Evolutionary conservation across 139 green algal species (phyloP), one percentile per base, ranked within the genome.

Genomic region (Parachlorella kessleri): DNA sequence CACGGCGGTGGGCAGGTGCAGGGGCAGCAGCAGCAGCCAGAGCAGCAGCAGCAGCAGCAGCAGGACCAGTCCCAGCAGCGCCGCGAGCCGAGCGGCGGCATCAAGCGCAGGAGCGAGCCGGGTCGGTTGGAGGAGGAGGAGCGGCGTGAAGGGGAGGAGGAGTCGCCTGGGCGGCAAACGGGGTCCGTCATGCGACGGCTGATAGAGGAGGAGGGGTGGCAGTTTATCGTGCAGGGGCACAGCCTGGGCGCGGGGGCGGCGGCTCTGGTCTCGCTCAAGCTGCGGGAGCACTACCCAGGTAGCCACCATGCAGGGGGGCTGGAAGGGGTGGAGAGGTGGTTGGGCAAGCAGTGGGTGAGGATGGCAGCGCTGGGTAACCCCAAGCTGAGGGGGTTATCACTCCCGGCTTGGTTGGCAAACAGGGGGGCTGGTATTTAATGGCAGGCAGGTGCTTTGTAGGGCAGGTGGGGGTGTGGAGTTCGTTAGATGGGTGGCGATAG

Each of bases 201-300:
- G 33, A 73, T 83, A 0, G 21, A 81, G 26, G 48, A 79, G 32
- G 66, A 88, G 55, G 79, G 70, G 4, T 91, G 78, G 75, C 42
- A 79, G 59, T 55, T 91, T 7, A 84, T 91, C 39, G 74, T 91
- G 63, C 75, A 75, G 14, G 87, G 87, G 1, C 87, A 91, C 79
- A 85, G 76, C 36, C 73, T 91, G n/a, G 87, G 87, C 0, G 87
- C 85, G 2, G 87, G 84, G 14, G 81, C 82, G 6, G 87, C 87
- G 9, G 75, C 84, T 2, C 78, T 91, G 8, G 63, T 91, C 3
- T 77, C 76, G 28, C 76, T 91, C 23, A 87, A 87, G 68, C 79
- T 91, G 33, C 78, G 70, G 1, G 68, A 83, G n/a, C 53, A 64
- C 32, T 90, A 76, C 74, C 81, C 75, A 37, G 48, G 48, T 59